Percentiles rank a stretch among this genome's conserved stretches.
Evolutionary conservation across 176 grass and related monocot genomes (phyloP).

Genomic region (Lolium perenne): DNA sequence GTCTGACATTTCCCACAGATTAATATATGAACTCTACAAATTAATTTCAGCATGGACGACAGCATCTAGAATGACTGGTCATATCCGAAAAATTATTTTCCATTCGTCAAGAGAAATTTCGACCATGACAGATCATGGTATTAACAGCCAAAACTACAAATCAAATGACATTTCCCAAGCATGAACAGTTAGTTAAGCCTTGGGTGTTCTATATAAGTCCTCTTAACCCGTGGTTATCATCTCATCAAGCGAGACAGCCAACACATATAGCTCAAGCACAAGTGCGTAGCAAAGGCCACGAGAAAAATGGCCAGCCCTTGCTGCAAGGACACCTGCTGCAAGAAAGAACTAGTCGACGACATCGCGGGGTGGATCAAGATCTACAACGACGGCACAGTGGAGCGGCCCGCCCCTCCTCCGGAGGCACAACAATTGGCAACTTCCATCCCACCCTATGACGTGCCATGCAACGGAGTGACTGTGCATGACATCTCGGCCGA

Average conservation of each 20-base stretch:
- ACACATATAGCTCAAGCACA: not conserved
- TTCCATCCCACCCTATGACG: not conserved
- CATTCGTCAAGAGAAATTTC: not conserved
- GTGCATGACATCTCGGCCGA: constrained; percentile 2
- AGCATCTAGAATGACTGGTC: not conserved
- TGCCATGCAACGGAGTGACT: constrained; percentile 18
- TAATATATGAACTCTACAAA: not conserved
- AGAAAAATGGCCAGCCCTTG: not conserved
- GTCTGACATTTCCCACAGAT: not conserved
- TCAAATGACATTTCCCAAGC: not conserved
- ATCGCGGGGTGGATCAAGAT: not conserved
- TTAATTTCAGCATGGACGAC: not conserved
- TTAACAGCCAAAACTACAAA: not conserved
- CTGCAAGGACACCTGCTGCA: not conserved
- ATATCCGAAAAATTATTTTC: not conserved
- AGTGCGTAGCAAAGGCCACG: not conserved
- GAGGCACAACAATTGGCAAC: not conserved
- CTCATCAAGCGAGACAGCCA: not conserved
- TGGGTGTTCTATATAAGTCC: not conserved
- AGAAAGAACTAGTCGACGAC: constrained; percentile 9
- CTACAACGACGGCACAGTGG: not conserved
- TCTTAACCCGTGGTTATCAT: not conserved
- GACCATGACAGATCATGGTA: not conserved
- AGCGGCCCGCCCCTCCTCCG: not conserved
- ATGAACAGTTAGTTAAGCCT: not conserved